Evolutionary conservation across 495 filamentous ascomycete genomes (phyloP), one percentile per base, ranked within the genome.

Genomic region (Articulospora tetracladia): DNA sequence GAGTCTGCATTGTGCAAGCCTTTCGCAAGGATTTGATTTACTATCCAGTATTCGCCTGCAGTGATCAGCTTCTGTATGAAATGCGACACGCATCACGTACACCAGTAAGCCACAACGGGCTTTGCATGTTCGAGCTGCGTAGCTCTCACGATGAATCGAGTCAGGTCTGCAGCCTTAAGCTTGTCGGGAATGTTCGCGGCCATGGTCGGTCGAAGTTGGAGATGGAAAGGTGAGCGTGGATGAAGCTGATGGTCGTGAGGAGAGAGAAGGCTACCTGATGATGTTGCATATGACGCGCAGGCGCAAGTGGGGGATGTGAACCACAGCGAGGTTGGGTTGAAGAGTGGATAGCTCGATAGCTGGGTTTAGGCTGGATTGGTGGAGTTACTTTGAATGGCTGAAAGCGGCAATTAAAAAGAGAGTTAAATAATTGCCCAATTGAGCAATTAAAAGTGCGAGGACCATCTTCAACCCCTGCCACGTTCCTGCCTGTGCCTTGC

Each of bases 81-180:
- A 12, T 59, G 55, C 15, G n/a, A 50, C 49, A 50, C 20, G 44
- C 23, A 19, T 59, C 34, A 81, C 88, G 73, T 79, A 97, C 93
- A 96, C 89, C 93, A 98, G 70, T 97, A 98, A 34, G 92, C 80
- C 51, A 97, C 83, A 58, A 93, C 86, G 13, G 94, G 93, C 75
- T 92, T 92, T 48, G 83, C 83, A 48, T 78, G 82, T 69, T 93
- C 92, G 26, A 99, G 80, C 73, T 98, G 94, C 34, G 85, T 80
- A 19, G 91, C 93, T 56, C 95, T 84, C 19, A 84, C 72, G 53
- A 91, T 87, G 70, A 92, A 97, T 17, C 87, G 84, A 59, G 82
- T 84, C 64, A 96, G 84, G 64, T 93, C 91, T 54, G 87, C 85
- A 24, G 84, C 77, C 71, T 86, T 88, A 23, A 99, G 75, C 68